Evolutionary conservation across 305 asterid genomes (phyloP), one percentile per base, ranked within the genome.

Genomic region (Solanum hybrid): DNA sequence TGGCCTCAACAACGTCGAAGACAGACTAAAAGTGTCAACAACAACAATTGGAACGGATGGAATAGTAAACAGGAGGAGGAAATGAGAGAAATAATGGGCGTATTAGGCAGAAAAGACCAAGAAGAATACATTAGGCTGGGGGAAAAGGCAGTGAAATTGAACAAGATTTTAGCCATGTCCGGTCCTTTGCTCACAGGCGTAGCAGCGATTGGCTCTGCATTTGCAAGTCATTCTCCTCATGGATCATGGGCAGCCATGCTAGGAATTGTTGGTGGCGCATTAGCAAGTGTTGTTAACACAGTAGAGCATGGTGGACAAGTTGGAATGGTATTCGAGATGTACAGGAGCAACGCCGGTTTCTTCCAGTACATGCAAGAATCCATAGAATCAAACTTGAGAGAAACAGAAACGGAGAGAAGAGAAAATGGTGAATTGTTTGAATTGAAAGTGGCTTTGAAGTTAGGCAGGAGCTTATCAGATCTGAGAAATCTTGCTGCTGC

Each of bases 291-390:
- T 8, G 96, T 92, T 73, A 96, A 94, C 88, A 81, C 94, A 36
- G 1, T 95, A 3, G 96, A 96, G 76, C 98, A 96, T 40, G 98
- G 98, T 0, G 95, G 94, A 32, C 98, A 95, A 73, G 96, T 96
- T 6, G 98, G 98, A 22, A 96, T 96, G 98, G 94, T 94, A 92
- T 91, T 93, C 14, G 98, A 96, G 38, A 94, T 96, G 97, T 96
- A 96, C 24, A 51, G 98, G 51, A 90, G 95, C 91, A 95, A 94
- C 10, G 97, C 97, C 0, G 98, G 98, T 17, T 96, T 96, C 90
- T 96, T 96, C 29, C 37, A 91, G 91, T 56, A 92, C 84, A 92
- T 96, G 94, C 92, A 95, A 42, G 95, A 94, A 51, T 87, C 95
- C 2, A 95, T 96, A 0, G 94, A 90, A 38, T 86, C 91, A 3